These are phyloP conservation scores for Schoenoplectus triqueter DNA, from an alignment of 202 grass and related monocot genomes.

Conservation along the genomic window DNA sequence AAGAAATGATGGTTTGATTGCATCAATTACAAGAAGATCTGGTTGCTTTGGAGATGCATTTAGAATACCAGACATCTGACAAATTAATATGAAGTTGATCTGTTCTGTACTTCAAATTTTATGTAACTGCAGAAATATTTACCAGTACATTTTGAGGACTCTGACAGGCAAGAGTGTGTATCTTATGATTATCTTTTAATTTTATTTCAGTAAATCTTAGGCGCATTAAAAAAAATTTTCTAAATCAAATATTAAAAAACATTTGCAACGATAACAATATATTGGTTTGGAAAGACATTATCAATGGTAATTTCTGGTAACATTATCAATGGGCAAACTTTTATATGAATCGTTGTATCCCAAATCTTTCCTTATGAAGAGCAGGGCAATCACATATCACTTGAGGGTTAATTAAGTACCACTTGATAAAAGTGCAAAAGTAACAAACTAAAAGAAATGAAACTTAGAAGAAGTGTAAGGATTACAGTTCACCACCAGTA, in stretches of 20 bases:
- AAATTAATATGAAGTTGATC: too few species aligned
- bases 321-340: not conserved
- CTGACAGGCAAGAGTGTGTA: too few species aligned
- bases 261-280: not conserved
- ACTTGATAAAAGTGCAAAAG: not conserved
- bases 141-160: too few species aligned
- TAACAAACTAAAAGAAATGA: constrained; percentile 43
- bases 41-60: too few species aligned
- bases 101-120: too few species aligned
- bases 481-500: not conserved
- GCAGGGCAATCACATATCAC: not conserved
- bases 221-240: not conserved
- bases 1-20: too few species aligned
- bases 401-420: not conserved
- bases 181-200: too few species aligned
- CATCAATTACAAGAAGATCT: too few species aligned
- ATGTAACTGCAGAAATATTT: too few species aligned
- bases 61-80: too few species aligned
- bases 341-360: too few species aligned
- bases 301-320: not conserved
- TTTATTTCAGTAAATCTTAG: not conserved
- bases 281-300: not conserved
- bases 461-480: not conserved
- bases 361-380: not conserved
- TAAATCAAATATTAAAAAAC: not conserved